Evolutionary conservation across 1,139 yeast genomes (phyloP).

Genomic region (Diutina pseudorugosa): DNA sequence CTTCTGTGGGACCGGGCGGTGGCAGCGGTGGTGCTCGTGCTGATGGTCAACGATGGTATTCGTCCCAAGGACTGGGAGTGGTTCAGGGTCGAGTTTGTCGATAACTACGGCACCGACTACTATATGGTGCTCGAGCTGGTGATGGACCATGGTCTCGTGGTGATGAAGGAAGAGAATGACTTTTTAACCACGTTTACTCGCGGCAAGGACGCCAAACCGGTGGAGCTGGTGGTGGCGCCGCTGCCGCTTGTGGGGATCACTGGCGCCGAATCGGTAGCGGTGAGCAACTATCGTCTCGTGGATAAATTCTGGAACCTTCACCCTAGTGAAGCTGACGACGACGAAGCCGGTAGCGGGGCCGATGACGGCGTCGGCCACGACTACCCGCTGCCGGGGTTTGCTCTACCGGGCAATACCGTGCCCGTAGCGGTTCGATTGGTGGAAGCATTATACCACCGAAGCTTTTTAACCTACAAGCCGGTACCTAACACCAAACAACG

Average conservation of each 20-base stretch:
- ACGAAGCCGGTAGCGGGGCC: slow-evolving; percentile 13
- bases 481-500: slow-evolving; percentile 25
- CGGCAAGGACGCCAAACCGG: slow-evolving; percentile 6
- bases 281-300: slow-evolving; percentile 25
- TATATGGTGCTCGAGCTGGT: slow-evolving; percentile 15
- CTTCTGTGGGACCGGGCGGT: slow-evolving; percentile 27
- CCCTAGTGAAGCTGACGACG: slow-evolving; percentile 17
- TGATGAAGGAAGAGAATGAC: slow-evolving; percentile 12
- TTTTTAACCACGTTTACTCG: slow-evolving; percentile 19
- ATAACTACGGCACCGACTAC: slow-evolving; percentile 45
- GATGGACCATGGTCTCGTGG: neutral
- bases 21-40: slow-evolving; percentile 40
- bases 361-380: slow-evolving; percentile 13
- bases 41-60: slow-evolving; percentile 54
- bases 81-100: slow-evolving; percentile 37
- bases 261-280: slow-evolving; percentile 21
- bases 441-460: slow-evolving; percentile 39
- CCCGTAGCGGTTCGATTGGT: slow-evolving; percentile 37
- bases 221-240: slow-evolving; percentile 9
- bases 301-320: slow-evolving; percentile 36
- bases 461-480: slow-evolving; percentile 31
- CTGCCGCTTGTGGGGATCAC: slow-evolving; percentile 17
- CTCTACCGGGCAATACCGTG: slow-evolving; percentile 40
- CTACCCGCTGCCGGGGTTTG: slow-evolving; percentile 35
- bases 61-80: slow-evolving; percentile 43